Conservation (phyloP, 2,329 filamentous ascomycete genomes). For the Sarocladium strictum region DNA sequence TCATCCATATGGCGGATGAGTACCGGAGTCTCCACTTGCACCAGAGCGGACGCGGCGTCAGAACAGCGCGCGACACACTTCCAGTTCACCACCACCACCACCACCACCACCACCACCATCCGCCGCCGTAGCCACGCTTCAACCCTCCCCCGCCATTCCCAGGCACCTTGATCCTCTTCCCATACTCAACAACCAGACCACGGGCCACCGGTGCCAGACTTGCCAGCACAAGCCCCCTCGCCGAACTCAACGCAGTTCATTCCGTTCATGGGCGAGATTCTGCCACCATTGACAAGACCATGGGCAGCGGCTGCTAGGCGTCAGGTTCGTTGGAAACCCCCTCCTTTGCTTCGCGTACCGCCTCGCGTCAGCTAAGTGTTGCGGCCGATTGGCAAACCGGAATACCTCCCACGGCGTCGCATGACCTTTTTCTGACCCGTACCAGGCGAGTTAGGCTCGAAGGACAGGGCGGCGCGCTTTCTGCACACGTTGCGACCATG, state of each 20-base stretch:
- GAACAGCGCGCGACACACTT: too few relatives aligned
- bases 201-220: too few relatives aligned
- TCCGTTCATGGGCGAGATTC: slow-evolving; percentile 37
- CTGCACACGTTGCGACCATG: slow-evolving; percentile 27
- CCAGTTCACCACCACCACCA: too few relatives aligned
- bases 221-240: background rate
- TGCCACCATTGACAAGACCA: slow-evolving; percentile 38
- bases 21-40: too few relatives aligned
- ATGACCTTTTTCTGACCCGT: slow-evolving; percentile 15
- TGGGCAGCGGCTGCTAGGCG: slow-evolving; percentile 39
- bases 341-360: slow-evolving; percentile 1
- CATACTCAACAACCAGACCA: too few relatives aligned
- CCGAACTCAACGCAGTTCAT: slow-evolving; percentile 16
- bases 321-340: slow-evolving; percentile 32
- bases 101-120: too few relatives aligned
- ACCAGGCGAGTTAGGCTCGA: slow-evolving; percentile 22
- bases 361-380: slow-evolving; percentile 10
- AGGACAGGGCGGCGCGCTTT: slow-evolving; percentile 7
- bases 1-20: too few relatives aligned
- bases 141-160: too few relatives aligned
- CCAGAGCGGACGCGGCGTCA: too few relatives aligned
- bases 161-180: too few relatives aligned
- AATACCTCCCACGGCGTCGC: slow-evolving; percentile 1
- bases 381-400: background rate
- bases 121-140: too few relatives aligned